Conservation (phyloP, 768 basidiomycete species). For the Mycena leptocephala region DNA sequence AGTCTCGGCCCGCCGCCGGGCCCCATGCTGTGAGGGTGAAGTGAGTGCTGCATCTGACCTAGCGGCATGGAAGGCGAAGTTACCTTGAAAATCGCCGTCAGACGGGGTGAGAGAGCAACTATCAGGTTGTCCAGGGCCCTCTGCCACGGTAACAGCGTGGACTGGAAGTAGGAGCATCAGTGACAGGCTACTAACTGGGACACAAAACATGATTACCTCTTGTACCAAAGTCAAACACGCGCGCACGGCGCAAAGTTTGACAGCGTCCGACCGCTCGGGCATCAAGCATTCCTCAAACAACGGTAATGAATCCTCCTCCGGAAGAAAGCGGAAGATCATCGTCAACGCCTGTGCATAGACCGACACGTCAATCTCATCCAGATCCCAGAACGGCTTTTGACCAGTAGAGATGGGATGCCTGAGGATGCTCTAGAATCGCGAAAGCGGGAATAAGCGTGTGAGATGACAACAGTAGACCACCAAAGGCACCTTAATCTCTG, state of each 20-base stretch:
- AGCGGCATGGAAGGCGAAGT: background rate
- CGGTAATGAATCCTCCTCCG: conserved; percentile 71
- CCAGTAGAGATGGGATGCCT: conserved; percentile 49
- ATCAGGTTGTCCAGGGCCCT: conserved; percentile 66
- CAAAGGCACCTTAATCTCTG: conserved; percentile 83
- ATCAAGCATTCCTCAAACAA: conserved; percentile 79
- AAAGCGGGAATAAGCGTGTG: background rate
- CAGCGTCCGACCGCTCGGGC: conserved; percentile 85
- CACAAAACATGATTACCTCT: conserved; percentile 64
- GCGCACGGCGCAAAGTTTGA: conserved; percentile 85
- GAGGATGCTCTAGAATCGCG: conserved; percentile 46
- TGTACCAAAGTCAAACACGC: conserved; percentile 79
- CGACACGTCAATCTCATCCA: conserved; percentile 84
- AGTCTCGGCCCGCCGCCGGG: conserved; percentile 72
- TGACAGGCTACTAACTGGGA: background rate
- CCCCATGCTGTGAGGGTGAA: conserved; percentile 56
- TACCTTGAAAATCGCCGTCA: conserved; percentile 74
- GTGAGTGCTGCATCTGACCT: background rate
- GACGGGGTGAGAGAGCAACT: conserved; percentile 60
- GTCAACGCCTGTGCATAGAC: conserved; percentile 85
- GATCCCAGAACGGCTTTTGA: conserved; percentile 82
- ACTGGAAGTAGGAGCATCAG: conserved; percentile 52
- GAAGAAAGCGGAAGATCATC: conserved; percentile 79
- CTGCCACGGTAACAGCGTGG: conserved; percentile 71
- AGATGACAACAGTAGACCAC: background rate